Percentiles rank a stretch among this genome's conserved stretches.
phyloP scores from a whole-genome alignment of 176 grass and related monocot genomes.

The Musa beccarii region DNA sequence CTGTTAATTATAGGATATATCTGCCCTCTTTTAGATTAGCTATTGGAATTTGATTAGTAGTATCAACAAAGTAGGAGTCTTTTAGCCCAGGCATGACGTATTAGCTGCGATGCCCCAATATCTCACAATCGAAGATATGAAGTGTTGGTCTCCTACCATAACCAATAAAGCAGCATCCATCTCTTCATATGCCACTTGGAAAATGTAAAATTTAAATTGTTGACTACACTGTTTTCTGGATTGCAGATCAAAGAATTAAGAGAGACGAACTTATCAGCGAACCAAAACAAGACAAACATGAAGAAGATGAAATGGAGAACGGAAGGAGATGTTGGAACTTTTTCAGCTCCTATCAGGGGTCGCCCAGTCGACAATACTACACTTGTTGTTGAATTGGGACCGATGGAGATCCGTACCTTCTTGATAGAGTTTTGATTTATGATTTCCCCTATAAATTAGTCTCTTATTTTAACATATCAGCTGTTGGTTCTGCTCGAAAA shows the following conservation, averaged over 20 bases:
- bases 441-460: no score
- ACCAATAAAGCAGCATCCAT: neutral
- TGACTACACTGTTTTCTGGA: slow-evolving; percentile 1
- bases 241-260: slow-evolving; percentile 66
- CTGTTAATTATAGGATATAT: no score
- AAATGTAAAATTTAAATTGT: neutral
- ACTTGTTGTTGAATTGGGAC: slow-evolving; percentile 59
- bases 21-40: no score
- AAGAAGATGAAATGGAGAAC: slow-evolving; percentile 57
- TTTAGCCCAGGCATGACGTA: no score
- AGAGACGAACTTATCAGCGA: slow-evolving; percentile 68
- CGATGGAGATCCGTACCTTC: slow-evolving; percentile 94
- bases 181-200: neutral
- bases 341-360: slow-evolving; percentile 32
- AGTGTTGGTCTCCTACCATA: neutral
- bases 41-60: no score
- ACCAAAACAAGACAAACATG: slow-evolving; percentile 74
- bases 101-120: no score
- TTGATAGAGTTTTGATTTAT: slow-evolving; percentile 47
- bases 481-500: no score
- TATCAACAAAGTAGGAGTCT: no score
- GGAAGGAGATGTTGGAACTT: slow-evolving; percentile 16
- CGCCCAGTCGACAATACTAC: slow-evolving; percentile 34
- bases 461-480: no score
- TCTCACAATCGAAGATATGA: no score